These are phyloP conservation scores for Trifolium subterraneum DNA, from an alignment of 306 rosid genomes.

Conservation along the genomic window DNA sequence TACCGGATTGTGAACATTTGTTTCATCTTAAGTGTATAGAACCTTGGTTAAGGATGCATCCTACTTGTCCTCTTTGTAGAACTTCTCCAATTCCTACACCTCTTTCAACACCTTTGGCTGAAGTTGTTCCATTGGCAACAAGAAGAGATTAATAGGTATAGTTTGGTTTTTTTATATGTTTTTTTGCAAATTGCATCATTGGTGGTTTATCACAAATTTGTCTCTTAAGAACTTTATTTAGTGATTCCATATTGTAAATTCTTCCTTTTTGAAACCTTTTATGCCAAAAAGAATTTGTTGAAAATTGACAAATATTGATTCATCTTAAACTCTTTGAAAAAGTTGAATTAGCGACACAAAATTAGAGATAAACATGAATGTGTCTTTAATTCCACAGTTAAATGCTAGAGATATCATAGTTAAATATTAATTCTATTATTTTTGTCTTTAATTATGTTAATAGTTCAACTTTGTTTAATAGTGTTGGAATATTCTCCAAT, in stretches of 20 bases:
- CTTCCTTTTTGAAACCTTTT: slow-evolving; percentile 28
- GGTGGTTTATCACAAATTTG: background rate
- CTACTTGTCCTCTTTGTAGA: slow-evolving; percentile 92
- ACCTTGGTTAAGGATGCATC: slow-evolving; percentile 85
- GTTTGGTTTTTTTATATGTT: background rate
- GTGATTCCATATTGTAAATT: slow-evolving; percentile 49
- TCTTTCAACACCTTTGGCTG: slow-evolving; percentile 86
- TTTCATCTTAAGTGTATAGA: slow-evolving; percentile 81
- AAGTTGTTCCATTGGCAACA: slow-evolving; percentile 81
- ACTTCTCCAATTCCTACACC: slow-evolving; percentile 93
- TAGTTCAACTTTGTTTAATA: too few relatives aligned
- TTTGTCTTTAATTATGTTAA: too few relatives aligned
- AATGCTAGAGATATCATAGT: background rate
- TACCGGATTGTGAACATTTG: slow-evolving; percentile 85
- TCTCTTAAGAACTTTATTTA: slow-evolving; percentile 4
- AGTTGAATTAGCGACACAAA: too few relatives aligned
- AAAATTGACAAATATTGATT: background rate
- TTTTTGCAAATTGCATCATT: background rate
- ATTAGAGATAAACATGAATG: background rate
- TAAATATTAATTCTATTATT: too few relatives aligned
- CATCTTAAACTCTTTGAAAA: background rate
- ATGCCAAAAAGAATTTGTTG: background rate
- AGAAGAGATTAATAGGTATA: slow-evolving; percentile 51
- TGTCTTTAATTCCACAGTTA: background rate
- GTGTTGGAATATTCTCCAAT: too few relatives aligned